Evolutionary conservation across 306 rosid species (phyloP), one percentile per base, ranked within the genome.

Genomic region (Casuarina equisetifolia): DNA sequence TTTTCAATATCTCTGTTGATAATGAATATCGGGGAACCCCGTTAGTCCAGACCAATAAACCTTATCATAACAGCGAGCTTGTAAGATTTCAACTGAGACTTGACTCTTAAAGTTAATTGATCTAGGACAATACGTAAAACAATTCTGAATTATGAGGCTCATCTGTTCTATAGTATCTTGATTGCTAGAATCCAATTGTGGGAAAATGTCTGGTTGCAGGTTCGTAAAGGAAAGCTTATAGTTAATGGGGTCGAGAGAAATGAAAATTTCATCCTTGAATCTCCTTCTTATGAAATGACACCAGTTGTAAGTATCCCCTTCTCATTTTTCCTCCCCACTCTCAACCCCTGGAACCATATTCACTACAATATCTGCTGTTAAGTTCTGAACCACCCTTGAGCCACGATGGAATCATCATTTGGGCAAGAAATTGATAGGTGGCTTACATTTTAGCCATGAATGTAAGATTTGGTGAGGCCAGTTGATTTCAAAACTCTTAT

Each of bases 171-270:
- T 15, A 44, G 44, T 74, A 66, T 84, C 53, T 67, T 72, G 44
- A 13, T 51, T 78, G 43, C 44, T 69, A 68, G 73, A 66, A 69
- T 75, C 58, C 58, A 54, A 68, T 66, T 6, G 6, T 67, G n/a
- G 70, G 46, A 19, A 54, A 69, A n/a, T 64, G 61, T 62, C 57
- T 79, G 44, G 51, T 77, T 77, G 80, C 92, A 95, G 99, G 96
- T 92, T 78, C 98, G 73, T 69, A 90, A 91, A 54, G 99, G 99
- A 76, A 93, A 82, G 81, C 92, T 96, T 69, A 62, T 96, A 19
- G 94, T 96, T 68, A 96, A 96, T 78, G 99, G 99, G 71, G 92
- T 88, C 58, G 97, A 96, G 85, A 92, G 98, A 86, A 81, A 85
- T 68, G 99, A 96, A 84, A 85, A 88, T 17, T 96, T 91, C 85